Evolutionary conservation across 768 basidiomycete species (phyloP).

Genomic region (Inosperma sp.): DNA sequence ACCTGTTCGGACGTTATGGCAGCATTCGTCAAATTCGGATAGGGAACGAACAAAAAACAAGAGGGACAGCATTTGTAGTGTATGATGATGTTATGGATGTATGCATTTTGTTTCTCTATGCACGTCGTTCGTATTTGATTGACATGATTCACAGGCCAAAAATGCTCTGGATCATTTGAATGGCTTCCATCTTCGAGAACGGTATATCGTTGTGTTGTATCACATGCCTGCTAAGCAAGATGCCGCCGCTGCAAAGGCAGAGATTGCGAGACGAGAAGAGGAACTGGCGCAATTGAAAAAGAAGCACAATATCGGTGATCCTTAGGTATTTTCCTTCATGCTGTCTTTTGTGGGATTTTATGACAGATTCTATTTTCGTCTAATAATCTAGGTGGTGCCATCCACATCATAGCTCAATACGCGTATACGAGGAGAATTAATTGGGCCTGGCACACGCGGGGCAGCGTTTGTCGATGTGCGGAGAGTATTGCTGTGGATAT

Average conservation of each 20-base stretch:
- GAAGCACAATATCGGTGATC: slow-evolving; percentile 79
- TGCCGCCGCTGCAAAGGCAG: slow-evolving; percentile 88
- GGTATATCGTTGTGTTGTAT: slow-evolving; percentile 96
- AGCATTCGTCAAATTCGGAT: slow-evolving; percentile 93
- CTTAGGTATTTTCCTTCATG: too few species aligned
- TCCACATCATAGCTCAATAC: slow-evolving; percentile 10
- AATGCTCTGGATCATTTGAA: slow-evolving; percentile 96
- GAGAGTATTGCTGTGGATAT: slow-evolving; percentile 65
- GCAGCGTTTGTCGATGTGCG: slow-evolving; percentile 57
- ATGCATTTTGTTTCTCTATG: slow-evolving; percentile 25
- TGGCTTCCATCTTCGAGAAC: slow-evolving; percentile 96
- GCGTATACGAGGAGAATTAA: not conserved
- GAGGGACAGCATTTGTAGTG: slow-evolving; percentile 95
- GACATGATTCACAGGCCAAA: slow-evolving; percentile 61
- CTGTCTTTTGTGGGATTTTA: too few species aligned
- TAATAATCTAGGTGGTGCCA: too few species aligned
- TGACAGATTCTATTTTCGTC: too few species aligned
- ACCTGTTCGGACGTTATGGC: slow-evolving; percentile 96
- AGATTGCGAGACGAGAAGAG: slow-evolving; percentile 86
- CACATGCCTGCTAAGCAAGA: slow-evolving; percentile 98
- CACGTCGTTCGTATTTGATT: slow-evolving; percentile 12
- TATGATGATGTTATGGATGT: slow-evolving; percentile 97
- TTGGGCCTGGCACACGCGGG: slow-evolving; percentile 37
- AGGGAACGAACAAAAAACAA: slow-evolving; percentile 87
- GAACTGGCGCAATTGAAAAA: slow-evolving; percentile 84